Conservation (phyloP, 2,329 filamentous ascomycete genomes). For the Xylariaceae sp. region DNA sequence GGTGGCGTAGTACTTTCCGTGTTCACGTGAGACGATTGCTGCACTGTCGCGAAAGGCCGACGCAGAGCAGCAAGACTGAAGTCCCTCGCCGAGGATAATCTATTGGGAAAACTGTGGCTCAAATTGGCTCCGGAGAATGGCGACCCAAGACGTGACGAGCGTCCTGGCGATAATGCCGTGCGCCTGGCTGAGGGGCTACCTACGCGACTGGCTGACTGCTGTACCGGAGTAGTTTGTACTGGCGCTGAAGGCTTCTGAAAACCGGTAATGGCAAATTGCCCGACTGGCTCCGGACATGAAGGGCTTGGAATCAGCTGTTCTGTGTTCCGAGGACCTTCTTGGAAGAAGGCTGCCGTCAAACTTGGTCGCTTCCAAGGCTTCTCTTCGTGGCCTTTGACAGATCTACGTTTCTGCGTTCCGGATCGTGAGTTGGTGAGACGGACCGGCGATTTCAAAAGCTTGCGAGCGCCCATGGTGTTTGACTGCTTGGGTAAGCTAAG, state of each 20-base stretch:
- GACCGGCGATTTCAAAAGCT: slow-evolving; percentile 50
- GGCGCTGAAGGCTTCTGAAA: too few species aligned
- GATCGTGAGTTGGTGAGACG: slow-evolving; percentile 47
- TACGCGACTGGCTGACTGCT: too few species aligned
- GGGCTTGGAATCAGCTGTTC: not conserved
- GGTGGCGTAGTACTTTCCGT: slow-evolving; percentile 25
- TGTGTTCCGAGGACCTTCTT: slow-evolving; percentile 17
- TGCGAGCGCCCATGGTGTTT: slow-evolving; percentile 48
- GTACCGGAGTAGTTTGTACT: too few species aligned
- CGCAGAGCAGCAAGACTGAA: slow-evolving; percentile 43
- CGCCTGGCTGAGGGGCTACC: too few species aligned
- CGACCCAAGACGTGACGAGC: slow-evolving; percentile 53
- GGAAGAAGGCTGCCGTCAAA: slow-evolving; percentile 51
- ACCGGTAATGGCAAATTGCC: too few species aligned
- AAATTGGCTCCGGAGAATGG: slow-evolving; percentile 50
- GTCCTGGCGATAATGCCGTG: slow-evolving; percentile 22
- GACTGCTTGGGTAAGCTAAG: slow-evolving; percentile 40
- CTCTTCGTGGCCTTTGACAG: slow-evolving; percentile 44
- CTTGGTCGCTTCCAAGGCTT: slow-evolving; percentile 51
- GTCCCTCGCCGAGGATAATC: slow-evolving; percentile 44
- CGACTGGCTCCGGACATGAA: too few species aligned
- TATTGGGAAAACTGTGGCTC: slow-evolving; percentile 60
- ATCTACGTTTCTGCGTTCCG: slow-evolving; percentile 53
- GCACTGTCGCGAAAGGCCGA: slow-evolving; percentile 55
- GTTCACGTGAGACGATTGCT: slow-evolving; percentile 40